Evolutionary conservation across 306 rosid genomes (phyloP), one percentile per base, ranked within the genome.

Genomic region (Calophaca sinica): DNA sequence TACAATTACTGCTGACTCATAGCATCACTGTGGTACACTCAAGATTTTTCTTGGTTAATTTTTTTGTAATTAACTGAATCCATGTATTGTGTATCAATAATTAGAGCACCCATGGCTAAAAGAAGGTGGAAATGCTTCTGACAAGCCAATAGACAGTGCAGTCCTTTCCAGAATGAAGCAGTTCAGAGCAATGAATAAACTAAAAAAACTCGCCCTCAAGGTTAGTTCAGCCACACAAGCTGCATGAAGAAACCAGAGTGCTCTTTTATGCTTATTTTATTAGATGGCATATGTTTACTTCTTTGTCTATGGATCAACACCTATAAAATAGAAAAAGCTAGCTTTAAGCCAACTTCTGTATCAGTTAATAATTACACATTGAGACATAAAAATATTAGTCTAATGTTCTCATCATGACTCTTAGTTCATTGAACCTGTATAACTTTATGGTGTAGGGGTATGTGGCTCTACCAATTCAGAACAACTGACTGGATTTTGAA

Each of bases 111-210:
- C 97, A 1, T 93, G 98, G 98, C 68, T 93, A 44, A 89, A 85
- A 85, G 98, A 93, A 86, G 94, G 83, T 41, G 97, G 97, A 70
- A 89, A 84, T 78, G 98, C 98, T 49, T 83, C 97, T 28, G 96
- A 93, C 88, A 91, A 85, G 79, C 96, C 97, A 46, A 93, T 91
- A 38, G 98, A 93, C 82, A 89, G 94, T 54, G 98, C 97, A 28
- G 97, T 93, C 51, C 93, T 91, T 50, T 87, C 98, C 13, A 85
- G 98, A 86, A 85, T 93, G 97, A 93, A 93, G 88, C 98, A 93
- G 78, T 93, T 93, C 79, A 88, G 96, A 84, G 96, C 93, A 29
- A 93, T 93, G 98, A 93, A 93, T 79, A 90, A 93, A 80, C 89
- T 93, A 33, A 93, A 93, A 86, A 87, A 90, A 82, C 96, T 93